A percentile compares a stretch with the other conserved stretches of the same genome.
These are phyloP conservation scores for Sporothrix inflata DNA, from an alignment of 2,329 filamentous ascomycete genomes.

Conservation along the genomic window DNA sequence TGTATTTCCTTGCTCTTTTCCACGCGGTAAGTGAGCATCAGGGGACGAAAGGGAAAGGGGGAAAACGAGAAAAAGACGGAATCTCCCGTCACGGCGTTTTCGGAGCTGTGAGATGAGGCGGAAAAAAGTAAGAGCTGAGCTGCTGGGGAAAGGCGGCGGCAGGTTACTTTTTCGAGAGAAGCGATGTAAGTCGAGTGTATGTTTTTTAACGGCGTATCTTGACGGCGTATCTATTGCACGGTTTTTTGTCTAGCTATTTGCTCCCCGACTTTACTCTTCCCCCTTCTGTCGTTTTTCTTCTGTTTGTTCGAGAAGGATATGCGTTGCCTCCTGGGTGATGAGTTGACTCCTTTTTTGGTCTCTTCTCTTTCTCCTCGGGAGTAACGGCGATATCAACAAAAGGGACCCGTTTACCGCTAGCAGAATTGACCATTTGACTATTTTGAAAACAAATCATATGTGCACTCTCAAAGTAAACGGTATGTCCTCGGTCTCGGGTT, in stretches of 20 bases:
- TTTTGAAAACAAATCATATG: not conserved
- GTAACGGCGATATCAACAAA: not conserved
- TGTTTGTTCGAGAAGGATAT: not conserved
- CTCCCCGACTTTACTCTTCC: not conserved
- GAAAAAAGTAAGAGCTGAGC: not conserved
- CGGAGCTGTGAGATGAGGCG: not conserved
- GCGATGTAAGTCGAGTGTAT: slow-evolving; percentile 9
- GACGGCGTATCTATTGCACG: slow-evolving; percentile 1
- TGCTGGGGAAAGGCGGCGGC: not conserved
- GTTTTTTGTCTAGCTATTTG: slow-evolving; percentile 10
- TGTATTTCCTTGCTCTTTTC: not conserved
- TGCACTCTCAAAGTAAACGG: not conserved
- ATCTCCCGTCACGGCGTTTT: not conserved
- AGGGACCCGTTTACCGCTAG: not conserved
- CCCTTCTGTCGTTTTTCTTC: not conserved
- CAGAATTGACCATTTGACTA: not conserved
- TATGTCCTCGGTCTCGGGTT: not conserved
- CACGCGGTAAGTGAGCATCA: not conserved
- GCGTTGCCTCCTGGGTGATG: not conserved
- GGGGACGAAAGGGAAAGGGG: not conserved
- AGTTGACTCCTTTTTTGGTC: not conserved
- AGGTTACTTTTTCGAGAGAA: not conserved
- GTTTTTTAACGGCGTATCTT: slow-evolving; percentile 17
- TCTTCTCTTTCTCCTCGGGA: not conserved
- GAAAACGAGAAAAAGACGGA: not conserved